Evolutionary conservation across 352 stramenopile genomes (phyloP).

Genomic region (Phytophthora megakarya): DNA sequence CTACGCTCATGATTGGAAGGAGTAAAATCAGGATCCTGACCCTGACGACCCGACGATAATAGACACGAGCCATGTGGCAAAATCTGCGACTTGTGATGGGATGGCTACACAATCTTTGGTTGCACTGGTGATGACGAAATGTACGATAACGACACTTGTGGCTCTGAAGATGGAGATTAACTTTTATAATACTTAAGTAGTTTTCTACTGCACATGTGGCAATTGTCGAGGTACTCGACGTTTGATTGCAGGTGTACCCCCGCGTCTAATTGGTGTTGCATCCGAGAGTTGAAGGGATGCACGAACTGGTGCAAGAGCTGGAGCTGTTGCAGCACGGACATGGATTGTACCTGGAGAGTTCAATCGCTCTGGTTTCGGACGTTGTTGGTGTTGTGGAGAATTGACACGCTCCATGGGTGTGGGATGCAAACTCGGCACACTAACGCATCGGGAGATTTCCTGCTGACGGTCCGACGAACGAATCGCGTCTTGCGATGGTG

Average conservation of each 20-base stretch:
- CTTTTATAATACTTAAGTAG: not conserved
- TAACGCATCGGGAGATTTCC: constrained; percentile 34
- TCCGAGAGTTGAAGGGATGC: constrained; percentile 5
- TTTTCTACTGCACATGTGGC: constrained; percentile 30
- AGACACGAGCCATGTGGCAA: constrained; percentile 1
- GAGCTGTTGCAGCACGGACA: constrained; percentile 18
- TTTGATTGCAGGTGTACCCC: constrained; percentile 31
- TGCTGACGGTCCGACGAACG: constrained; percentile 26
- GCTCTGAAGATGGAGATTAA: too few species aligned
- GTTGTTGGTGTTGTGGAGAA: constrained; percentile 28
- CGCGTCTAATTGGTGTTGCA: not conserved
- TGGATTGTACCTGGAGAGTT: not conserved
- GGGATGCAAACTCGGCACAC: constrained; percentile 52
- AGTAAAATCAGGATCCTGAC: constrained; percentile 16
- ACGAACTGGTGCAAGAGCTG: not conserved
- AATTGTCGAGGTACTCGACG: constrained; percentile 24
- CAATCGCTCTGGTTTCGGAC: constrained; percentile 8
- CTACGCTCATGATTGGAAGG: constrained; percentile 19
- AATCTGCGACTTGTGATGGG: constrained; percentile 14
- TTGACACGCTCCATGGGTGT: constrained; percentile 61
- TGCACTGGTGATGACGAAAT: constrained; percentile 6
- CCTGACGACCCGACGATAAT: constrained; percentile 12
- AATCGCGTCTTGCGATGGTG: constrained; percentile 41
- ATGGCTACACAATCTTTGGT: constrained; percentile 15
- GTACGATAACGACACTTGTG: not conserved